Percentiles rank a stretch among this genome's conserved stretches.
Conservation (phyloP, 495 filamentous ascomycete species). For the Coniosporium apollinis region DNA sequence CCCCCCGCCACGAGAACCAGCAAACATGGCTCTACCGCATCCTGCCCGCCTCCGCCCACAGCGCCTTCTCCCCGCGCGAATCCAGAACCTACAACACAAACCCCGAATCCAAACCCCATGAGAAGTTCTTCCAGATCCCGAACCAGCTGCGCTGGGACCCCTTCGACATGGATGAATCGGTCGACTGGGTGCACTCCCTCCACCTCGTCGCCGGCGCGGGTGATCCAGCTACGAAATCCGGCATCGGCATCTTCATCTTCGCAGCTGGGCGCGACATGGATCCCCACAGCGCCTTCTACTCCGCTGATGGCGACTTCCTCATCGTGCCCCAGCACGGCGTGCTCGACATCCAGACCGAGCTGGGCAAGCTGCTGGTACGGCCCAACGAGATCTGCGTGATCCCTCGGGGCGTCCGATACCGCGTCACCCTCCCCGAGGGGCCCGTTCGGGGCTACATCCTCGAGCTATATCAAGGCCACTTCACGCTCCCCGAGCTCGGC, state of each 20-base stretch:
- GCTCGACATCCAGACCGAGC: slow-evolving; percentile 72
- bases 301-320: slow-evolving; percentile 78
- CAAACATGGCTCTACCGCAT: slow-evolving; percentile 94
- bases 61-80: slow-evolving; percentile 46
- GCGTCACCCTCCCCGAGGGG: slow-evolving; percentile 46
- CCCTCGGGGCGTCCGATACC: slow-evolving; percentile 67
- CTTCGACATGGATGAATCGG: slow-evolving; percentile 55
- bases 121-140: slow-evolving; percentile 48
- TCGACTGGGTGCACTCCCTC: slow-evolving; percentile 67
- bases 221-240: slow-evolving; percentile 64
- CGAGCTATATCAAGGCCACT: slow-evolving; percentile 77
- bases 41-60: slow-evolving; percentile 66
- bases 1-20: slow-evolving; percentile 73
- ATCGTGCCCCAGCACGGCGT: slow-evolving; percentile 73
- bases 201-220: slow-evolving; percentile 68
- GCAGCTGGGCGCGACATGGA: slow-evolving; percentile 70
- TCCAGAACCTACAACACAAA: slow-evolving; percentile 36
- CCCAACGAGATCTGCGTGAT: slow-evolving; percentile 85
- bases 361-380: slow-evolving; percentile 65
- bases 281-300: slow-evolving; percentile 57
- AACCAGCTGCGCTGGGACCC: slow-evolving; percentile 90
- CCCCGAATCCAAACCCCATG: slow-evolving; percentile 25
- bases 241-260: slow-evolving; percentile 69
- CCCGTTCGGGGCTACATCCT: slow-evolving; percentile 70
- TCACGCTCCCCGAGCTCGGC: slow-evolving; percentile 69